Percentiles rank a stretch among this genome's conserved stretches.
Evolutionary conservation across 2,329 filamentous ascomycete genomes (phyloP).

Genomic region (Aspergillus clavatus): DNA sequence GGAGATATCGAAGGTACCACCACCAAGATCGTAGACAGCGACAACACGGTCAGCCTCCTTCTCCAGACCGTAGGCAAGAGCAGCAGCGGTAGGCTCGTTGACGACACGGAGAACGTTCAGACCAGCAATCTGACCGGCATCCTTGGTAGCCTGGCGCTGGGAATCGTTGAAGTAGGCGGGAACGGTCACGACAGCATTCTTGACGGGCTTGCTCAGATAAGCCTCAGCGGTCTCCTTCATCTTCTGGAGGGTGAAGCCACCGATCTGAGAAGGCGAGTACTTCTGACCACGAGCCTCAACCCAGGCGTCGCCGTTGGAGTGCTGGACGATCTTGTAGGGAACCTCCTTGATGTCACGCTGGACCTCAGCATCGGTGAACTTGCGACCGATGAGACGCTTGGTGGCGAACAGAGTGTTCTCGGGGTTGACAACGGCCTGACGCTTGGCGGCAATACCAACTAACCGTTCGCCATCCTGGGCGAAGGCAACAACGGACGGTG

Average conservation of each 20-base stretch:
- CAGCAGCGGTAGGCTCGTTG: slow-evolving; percentile 95
- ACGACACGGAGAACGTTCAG: slow-evolving; percentile 96
- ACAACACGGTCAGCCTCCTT: slow-evolving; percentile 87
- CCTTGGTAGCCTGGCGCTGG: slow-evolving; percentile 96
- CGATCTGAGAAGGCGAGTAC: slow-evolving; percentile 97
- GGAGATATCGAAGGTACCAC: slow-evolving; percentile 99
- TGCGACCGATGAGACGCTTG: slow-evolving; percentile 97
- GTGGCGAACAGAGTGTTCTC: slow-evolving; percentile 98
- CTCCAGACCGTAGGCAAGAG: slow-evolving; percentile 91
- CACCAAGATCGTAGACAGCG: slow-evolving; percentile 95
- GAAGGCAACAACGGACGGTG: slow-evolving; percentile 92
- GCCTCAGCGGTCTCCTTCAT: slow-evolving; percentile 99
- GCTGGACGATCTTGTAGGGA: slow-evolving; percentile 97
- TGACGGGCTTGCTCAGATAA: slow-evolving; percentile 82
- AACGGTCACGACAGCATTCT: slow-evolving; percentile 96
- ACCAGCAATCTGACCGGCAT: slow-evolving; percentile 92
- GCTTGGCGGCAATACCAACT: slow-evolving; percentile 95
- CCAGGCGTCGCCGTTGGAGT: slow-evolving; percentile 95
- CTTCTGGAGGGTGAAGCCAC: slow-evolving; percentile 93
- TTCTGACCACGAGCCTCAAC: slow-evolving; percentile 88
- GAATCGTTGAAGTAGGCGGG: slow-evolving; percentile 99
- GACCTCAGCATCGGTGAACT: slow-evolving; percentile 89
- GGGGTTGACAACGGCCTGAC: slow-evolving; percentile 95
- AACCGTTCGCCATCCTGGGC: slow-evolving; percentile 92
- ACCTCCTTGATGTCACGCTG: slow-evolving; percentile 97